Percentiles rank a stretch among this genome's conserved stretches.
These are phyloP conservation scores for Saccharomycodes ludwigii DNA, from an alignment of 805 yeast species.

Conservation along the genomic window DNA sequence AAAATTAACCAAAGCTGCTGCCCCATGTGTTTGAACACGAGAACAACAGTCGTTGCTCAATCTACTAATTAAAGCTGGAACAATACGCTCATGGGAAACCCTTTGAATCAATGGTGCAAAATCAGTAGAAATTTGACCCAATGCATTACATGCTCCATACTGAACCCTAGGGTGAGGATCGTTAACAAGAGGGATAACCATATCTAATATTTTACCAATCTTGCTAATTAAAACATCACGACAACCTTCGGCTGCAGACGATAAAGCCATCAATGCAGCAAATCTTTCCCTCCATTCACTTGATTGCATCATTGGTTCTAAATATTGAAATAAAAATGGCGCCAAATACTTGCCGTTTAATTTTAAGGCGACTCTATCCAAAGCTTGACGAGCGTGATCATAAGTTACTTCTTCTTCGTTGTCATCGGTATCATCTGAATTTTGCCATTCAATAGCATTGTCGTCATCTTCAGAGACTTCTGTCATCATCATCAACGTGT, in stretches of 20 bases:
- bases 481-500: slow-evolving; percentile 74
- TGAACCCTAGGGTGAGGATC: slow-evolving; percentile 93
- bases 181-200: slow-evolving; percentile 72
- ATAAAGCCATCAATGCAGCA: slow-evolving; percentile 93
- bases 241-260: slow-evolving; percentile 97
- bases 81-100: slow-evolving; percentile 61
- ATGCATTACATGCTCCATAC: slow-evolving; percentile 91
- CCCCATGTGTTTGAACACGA: slow-evolving; percentile 95
- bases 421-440: slow-evolving; percentile 63
- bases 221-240: slow-evolving; percentile 75
- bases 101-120: slow-evolving; percentile 83
- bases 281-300: slow-evolving; percentile 87
- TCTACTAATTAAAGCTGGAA: slow-evolving; percentile 82
- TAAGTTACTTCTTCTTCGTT: slow-evolving; percentile 80
- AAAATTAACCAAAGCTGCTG: slow-evolving; percentile 94
- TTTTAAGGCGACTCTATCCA: slow-evolving; percentile 79
- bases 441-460: slow-evolving; percentile 79
- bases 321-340: slow-evolving; percentile 71
- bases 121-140: slow-evolving; percentile 95
- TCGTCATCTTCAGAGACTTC: slow-evolving; percentile 86
- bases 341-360: slow-evolving; percentile 78
- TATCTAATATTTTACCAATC: slow-evolving; percentile 67
- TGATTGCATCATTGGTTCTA: slow-evolving; percentile 74
- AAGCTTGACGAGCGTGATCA: slow-evolving; percentile 87
- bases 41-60: slow-evolving; percentile 64